Conservation (phyloP, 2,329 filamentous ascomycete genomes). For the Arthrinium puccinioides region DNA sequence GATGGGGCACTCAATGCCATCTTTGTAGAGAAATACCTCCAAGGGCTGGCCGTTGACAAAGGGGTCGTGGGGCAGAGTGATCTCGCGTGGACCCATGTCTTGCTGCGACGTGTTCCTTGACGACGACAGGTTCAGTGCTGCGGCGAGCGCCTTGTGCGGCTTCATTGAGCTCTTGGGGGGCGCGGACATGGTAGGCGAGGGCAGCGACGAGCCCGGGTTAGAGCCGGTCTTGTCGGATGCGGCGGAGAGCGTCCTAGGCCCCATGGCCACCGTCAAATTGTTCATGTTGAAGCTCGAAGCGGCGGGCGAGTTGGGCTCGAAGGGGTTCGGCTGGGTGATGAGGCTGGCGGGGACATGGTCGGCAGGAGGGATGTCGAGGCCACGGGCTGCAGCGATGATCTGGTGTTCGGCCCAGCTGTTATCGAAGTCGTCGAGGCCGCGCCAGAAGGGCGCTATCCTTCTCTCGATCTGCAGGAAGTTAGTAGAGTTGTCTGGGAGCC, state of each 20-base stretch:
- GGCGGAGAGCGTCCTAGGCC: slow-evolving; percentile 67
- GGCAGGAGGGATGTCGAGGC: slow-evolving; percentile 73
- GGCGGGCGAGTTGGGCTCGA: slow-evolving; percentile 39
- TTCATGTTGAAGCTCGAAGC: slow-evolving; percentile 56
- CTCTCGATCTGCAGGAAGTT: slow-evolving; percentile 67
- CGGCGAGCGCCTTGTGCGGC: slow-evolving; percentile 82
- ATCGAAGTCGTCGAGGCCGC: slow-evolving; percentile 81
- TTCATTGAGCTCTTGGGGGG: slow-evolving; percentile 54
- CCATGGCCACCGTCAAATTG: slow-evolving; percentile 72
- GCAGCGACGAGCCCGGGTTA: slow-evolving; percentile 53
- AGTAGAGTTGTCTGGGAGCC: not conserved
- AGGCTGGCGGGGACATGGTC: slow-evolving; percentile 70
- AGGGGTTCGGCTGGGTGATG: slow-evolving; percentile 36
- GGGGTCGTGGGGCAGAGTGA: slow-evolving; percentile 72
- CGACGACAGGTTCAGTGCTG: slow-evolving; percentile 66
- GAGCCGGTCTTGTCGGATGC: slow-evolving; percentile 65
- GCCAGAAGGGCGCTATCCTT: slow-evolving; percentile 90
- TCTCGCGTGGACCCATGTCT: slow-evolving; percentile 69
- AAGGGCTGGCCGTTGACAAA: slow-evolving; percentile 92
- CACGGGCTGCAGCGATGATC: slow-evolving; percentile 82
- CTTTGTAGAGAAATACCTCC: slow-evolving; percentile 90
- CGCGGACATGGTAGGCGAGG: slow-evolving; percentile 46
- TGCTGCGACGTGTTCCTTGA: slow-evolving; percentile 65
- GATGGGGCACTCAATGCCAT: slow-evolving; percentile 85
- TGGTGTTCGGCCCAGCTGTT: slow-evolving; percentile 91